Conservation (phyloP, 1,139 yeast genomes). For the Debaryomyces sp. region DNA sequence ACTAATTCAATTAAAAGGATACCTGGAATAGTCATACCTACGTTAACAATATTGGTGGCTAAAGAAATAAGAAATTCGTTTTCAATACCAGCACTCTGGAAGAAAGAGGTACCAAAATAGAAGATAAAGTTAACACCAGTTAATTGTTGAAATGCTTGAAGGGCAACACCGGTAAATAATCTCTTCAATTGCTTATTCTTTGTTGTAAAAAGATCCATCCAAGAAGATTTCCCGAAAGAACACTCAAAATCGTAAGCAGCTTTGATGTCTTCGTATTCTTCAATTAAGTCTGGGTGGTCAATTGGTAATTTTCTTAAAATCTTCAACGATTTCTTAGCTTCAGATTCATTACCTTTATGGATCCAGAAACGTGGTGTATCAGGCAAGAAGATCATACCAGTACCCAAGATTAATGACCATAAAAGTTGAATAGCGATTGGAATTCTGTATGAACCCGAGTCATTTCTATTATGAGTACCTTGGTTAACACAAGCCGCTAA, state of each 20-base stretch:
- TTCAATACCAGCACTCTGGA: constrained; percentile 56
- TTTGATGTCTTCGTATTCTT: constrained; percentile 41
- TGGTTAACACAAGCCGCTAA: constrained; percentile 66
- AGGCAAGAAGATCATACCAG: constrained; percentile 68
- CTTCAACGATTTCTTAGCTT: constrained; percentile 49
- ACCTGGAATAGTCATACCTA: constrained; percentile 41
- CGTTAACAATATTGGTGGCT: constrained; percentile 43
- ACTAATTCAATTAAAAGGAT: constrained; percentile 36
- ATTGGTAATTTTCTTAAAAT: constrained; percentile 37
- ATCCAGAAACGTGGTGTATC: constrained; percentile 79
- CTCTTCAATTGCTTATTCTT: constrained; percentile 39
- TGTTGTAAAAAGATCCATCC: constrained; percentile 36
- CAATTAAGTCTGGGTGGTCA: constrained; percentile 44
- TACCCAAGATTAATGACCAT: constrained; percentile 43
- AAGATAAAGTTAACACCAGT: constrained; percentile 76
- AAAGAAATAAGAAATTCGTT: constrained; percentile 40
- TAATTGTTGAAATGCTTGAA: constrained; percentile 64
- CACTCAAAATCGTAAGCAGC: constrained; percentile 41
- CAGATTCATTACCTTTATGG: constrained; percentile 53
- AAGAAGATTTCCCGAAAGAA: constrained; percentile 32
- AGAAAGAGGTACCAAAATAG: constrained; percentile 69
- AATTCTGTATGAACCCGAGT: constrained; percentile 65
- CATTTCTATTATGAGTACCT: constrained; percentile 53
- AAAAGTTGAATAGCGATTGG: constrained; percentile 58
- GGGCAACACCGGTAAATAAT: constrained; percentile 35